Evolutionary conservation across 495 filamentous ascomycete genomes (phyloP).

Genomic region (Lophiotrema nucula): DNA sequence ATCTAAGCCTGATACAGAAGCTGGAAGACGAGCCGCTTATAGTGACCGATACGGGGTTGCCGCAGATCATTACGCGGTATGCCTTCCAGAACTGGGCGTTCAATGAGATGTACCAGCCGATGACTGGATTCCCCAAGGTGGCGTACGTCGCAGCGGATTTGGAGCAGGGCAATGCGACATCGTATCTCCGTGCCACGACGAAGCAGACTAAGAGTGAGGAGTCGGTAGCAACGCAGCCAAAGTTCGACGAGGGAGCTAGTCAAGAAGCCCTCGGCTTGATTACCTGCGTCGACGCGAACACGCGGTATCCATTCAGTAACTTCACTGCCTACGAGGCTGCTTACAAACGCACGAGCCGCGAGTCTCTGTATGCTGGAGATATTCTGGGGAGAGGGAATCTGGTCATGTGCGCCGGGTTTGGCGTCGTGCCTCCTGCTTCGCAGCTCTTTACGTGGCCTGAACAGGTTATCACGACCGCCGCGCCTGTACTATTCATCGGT

Average conservation of each 20-base stretch:
- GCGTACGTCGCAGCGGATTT: constrained; percentile 55
- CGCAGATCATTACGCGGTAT: constrained; percentile 27
- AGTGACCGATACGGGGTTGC: constrained; percentile 24
- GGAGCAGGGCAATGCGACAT: constrained; percentile 52
- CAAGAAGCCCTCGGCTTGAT: not conserved
- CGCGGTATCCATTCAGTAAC: not conserved
- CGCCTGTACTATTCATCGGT: constrained; percentile 34
- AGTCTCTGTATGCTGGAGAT: not conserved
- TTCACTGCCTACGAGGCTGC: not conserved
- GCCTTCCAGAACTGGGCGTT: constrained; percentile 43
- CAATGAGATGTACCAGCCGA: constrained; percentile 56
- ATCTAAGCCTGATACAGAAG: constrained; percentile 45
- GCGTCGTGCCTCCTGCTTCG: not conserved
- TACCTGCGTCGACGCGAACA: not conserved
- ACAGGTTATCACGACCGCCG: not conserved
- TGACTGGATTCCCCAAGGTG: constrained; percentile 54
- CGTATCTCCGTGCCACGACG: too few species aligned
- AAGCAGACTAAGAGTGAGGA: not conserved
- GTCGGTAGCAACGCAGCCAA: not conserved
- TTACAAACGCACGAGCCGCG: not conserved
- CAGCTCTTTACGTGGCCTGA: not conserved
- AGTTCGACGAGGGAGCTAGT: not conserved
- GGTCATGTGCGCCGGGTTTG: not conserved
- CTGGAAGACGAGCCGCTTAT: constrained; percentile 39
- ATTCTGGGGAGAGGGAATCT: not conserved